A percentile compares a stretch with the other conserved stretches of the same genome.
phyloP scores from a whole-genome alignment of 108 stramenopile genomes.

The Pseudonitzschia multistriata region DNA sequence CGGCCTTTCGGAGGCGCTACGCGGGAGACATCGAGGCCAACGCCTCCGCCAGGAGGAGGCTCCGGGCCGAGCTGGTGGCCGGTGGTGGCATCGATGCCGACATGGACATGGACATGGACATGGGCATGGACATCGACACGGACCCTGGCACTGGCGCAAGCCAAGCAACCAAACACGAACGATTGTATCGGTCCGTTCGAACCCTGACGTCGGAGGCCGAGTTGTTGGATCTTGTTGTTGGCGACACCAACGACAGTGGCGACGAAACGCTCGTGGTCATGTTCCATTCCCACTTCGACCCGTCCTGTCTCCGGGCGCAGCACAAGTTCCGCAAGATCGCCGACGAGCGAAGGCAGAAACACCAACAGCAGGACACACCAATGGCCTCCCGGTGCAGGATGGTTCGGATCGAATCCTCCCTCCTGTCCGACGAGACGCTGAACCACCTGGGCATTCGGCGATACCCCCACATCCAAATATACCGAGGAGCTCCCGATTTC shows the following conservation, averaged over 20 bases:
- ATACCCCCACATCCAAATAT: slow-evolving; percentile 21
- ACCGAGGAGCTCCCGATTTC: too few relatives aligned
- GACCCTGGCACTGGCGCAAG: background rate
- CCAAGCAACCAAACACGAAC: too few relatives aligned
- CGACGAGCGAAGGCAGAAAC: slow-evolving; percentile 5
- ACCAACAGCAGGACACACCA: background rate
- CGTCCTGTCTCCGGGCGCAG: slow-evolving; percentile 15
- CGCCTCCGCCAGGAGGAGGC: background rate
- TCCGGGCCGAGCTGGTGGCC: background rate
- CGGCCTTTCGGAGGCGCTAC: background rate
- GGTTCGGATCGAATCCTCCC: slow-evolving; percentile 15
- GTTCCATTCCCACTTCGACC: slow-evolving; percentile 19
- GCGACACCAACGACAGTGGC: background rate
- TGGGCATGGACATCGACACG: background rate
- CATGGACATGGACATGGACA: background rate
- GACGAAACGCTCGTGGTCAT: slow-evolving; percentile 11
- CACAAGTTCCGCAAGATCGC: slow-evolving; percentile 9
- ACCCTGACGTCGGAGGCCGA: slow-evolving; percentile 21
- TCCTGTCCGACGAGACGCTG: slow-evolving; percentile 5
- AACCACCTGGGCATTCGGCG: background rate
- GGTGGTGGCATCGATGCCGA: background rate
- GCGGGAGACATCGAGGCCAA: slow-evolving; percentile 13
- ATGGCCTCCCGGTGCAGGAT: background rate
- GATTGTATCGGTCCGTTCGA: slow-evolving; percentile 3
- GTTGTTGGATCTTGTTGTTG: background rate